These are phyloP conservation scores for Epichloe baconii DNA, from an alignment of 2,329 filamentous ascomycete genomes.

Conservation along the genomic window DNA sequence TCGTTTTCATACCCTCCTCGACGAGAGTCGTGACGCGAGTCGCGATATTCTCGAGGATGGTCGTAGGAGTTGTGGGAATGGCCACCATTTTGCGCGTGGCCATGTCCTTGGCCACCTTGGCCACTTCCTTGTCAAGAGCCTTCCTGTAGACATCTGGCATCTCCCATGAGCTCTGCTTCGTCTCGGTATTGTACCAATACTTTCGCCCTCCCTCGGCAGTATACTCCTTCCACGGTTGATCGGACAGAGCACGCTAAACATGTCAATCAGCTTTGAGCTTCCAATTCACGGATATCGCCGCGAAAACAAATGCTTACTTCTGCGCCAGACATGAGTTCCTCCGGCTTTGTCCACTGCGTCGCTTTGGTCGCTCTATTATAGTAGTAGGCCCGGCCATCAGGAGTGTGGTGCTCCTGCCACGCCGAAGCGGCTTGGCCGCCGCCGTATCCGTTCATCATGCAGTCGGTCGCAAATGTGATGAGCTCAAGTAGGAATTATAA, in stretches of 20 bases:
- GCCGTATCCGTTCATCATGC: conserved; percentile 44
- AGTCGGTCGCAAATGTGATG: not conserved
- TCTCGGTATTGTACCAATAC: conserved; percentile 93
- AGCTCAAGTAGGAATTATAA: not conserved
- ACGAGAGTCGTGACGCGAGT: conserved; percentile 38
- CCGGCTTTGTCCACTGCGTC: conserved; percentile 90
- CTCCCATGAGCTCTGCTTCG: conserved; percentile 87
- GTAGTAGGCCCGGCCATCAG: conserved; percentile 80
- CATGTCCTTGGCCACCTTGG: conserved; percentile 5
- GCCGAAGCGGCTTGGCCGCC: conserved; percentile 36
- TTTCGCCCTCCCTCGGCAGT: conserved; percentile 74
- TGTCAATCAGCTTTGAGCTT: not conserved
- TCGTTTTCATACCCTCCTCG: conserved; percentile 46
- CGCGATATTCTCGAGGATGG: conserved; percentile 26
- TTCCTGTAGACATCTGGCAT: conserved; percentile 75
- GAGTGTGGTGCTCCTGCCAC: conserved; percentile 73
- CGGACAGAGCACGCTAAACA: conserved; percentile 58
- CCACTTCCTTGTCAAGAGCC: conserved; percentile 36
- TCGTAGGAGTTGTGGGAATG: conserved; percentile 23
- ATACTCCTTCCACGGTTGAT: conserved; percentile 88
- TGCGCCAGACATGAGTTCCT: conserved; percentile 70
- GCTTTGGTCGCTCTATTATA: conserved; percentile 76
- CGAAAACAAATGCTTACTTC: conserved; percentile 44
- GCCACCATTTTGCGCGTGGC: conserved; percentile 30
- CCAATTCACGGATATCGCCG: not conserved